Conservation (phyloP, 345 rosid genomes). For the Eucalyptus albens region DNA sequence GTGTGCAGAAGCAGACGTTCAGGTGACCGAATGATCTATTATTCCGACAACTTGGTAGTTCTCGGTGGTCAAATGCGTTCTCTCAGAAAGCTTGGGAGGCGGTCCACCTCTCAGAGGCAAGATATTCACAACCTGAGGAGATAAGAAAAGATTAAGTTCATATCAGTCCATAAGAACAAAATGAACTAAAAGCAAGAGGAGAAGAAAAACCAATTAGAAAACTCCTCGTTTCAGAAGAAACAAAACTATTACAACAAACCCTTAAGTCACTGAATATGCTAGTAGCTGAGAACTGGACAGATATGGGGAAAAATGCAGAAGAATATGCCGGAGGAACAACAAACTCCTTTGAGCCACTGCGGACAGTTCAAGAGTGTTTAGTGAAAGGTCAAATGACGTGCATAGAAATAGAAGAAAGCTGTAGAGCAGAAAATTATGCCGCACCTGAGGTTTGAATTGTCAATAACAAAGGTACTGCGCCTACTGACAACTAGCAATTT, state of each 20-base stretch:
- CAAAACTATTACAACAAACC: slow-evolving; percentile 25
- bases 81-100: slow-evolving; percentile 65
- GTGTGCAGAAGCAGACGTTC: background rate
- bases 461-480: slow-evolving; percentile 4
- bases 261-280: slow-evolving; percentile 81
- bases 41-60: slow-evolving; percentile 68
- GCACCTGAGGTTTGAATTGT: slow-evolving; percentile 88
- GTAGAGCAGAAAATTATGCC: background rate
- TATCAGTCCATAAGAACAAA: background rate
- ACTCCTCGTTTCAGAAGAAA: background rate
- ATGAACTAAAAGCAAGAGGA: background rate
- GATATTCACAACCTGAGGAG: slow-evolving; percentile 48
- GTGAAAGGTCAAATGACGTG: background rate
- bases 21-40: background rate
- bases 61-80: slow-evolving; percentile 66
- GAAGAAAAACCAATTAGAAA: background rate
- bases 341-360: slow-evolving; percentile 98
- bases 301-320: slow-evolving; percentile 83
- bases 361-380: background rate
- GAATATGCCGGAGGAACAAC: slow-evolving; percentile 96
- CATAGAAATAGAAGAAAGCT: background rate
- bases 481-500: background rate
- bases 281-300: slow-evolving; percentile 75
- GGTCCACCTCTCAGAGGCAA: slow-evolving; percentile 66
- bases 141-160: background rate